Percentiles rank a stretch among this genome's conserved stretches.
Conservation (phyloP, 768 basidiomycete genomes). For the Suillus bovinus region DNA sequence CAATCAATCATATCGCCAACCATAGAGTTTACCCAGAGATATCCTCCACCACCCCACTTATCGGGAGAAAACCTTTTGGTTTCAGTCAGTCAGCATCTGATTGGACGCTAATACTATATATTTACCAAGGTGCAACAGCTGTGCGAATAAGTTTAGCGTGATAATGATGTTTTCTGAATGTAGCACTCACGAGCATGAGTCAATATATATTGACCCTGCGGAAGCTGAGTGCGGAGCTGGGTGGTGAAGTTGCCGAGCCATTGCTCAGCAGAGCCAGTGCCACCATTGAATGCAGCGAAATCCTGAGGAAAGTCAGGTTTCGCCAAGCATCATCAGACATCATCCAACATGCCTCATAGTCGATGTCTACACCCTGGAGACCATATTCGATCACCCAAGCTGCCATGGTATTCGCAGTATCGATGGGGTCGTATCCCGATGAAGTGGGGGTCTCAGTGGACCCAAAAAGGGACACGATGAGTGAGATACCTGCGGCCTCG, state of each 20-base stretch:
- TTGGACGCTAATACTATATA: not conserved
- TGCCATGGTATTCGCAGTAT: conserved; percentile 44
- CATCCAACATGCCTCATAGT: conserved; percentile 41
- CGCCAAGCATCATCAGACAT: not conserved
- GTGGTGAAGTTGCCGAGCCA: conserved; percentile 37
- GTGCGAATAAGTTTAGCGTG: conserved; percentile 1
- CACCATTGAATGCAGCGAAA: conserved; percentile 31
- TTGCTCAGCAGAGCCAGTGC: conserved; percentile 37
- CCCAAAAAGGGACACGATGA: conserved; percentile 59
- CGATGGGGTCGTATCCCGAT: conserved; percentile 38
- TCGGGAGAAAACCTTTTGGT: conserved; percentile 32
- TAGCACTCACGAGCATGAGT: conserved; percentile 37
- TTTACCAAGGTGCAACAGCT: conserved; percentile 43
- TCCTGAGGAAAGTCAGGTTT: conserved; percentile 22
- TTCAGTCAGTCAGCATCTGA: not conserved
- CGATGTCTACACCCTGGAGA: conserved; percentile 56
- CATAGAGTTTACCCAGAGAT: conserved; percentile 35
- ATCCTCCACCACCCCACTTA: conserved; percentile 38
- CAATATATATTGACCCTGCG: conserved; percentile 33
- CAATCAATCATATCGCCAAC: conserved; percentile 44
- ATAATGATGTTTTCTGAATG: not conserved
- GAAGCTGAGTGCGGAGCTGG: conserved; percentile 34
- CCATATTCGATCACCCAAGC: conserved; percentile 46
- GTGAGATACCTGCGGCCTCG: conserved; percentile 53
- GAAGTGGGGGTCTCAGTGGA: conserved; percentile 44